Evolutionary conservation across 176 grass and related monocot genomes (phyloP).

Genomic region (Pharus latifolius): DNA sequence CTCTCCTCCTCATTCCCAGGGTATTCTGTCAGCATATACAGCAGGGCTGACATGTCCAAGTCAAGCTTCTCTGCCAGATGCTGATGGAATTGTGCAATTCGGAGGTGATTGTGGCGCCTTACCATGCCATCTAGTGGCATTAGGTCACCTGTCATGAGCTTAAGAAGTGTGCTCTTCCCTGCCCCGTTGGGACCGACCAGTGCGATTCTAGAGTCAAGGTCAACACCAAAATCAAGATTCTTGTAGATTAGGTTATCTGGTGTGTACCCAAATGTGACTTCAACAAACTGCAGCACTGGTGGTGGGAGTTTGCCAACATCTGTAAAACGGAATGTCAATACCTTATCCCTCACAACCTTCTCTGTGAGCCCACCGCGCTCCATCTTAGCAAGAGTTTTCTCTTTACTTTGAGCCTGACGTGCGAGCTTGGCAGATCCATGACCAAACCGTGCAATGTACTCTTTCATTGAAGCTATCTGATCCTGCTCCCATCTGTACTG

Average conservation of each 20-base stretch:
- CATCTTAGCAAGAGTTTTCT: constrained; percentile 98
- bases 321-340: constrained; percentile 62
- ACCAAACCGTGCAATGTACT: constrained; percentile 89
- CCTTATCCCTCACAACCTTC: constrained; percentile 57
- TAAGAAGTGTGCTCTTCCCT: constrained; percentile 84
- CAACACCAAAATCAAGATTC: constrained; percentile 81
- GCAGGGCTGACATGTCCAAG: constrained; percentile 59
- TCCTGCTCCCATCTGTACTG: constrained; percentile 98
- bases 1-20: constrained; percentile 80
- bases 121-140: constrained; percentile 73
- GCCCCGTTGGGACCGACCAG: constrained; percentile 84
- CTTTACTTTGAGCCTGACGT: constrained; percentile 82
- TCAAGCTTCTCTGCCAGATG: constrained; percentile 84
- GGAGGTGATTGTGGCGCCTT: constrained; percentile 84
- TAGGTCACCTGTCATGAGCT: constrained; percentile 90
- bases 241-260: constrained; percentile 77
- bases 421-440: constrained; percentile 89
- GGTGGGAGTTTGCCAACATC: constrained; percentile 85
- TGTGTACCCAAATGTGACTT: constrained; percentile 83
- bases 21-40: constrained; percentile 88
- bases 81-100: constrained; percentile 83
- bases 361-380: constrained; percentile 90
- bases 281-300: constrained; percentile 82
- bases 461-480: constrained; percentile 85
- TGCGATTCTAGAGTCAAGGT: constrained; percentile 78